These are phyloP conservation scores for Verticillium nonalfalfae DNA, from an alignment of 2,329 filamentous ascomycete species.

Conservation along the genomic window DNA sequence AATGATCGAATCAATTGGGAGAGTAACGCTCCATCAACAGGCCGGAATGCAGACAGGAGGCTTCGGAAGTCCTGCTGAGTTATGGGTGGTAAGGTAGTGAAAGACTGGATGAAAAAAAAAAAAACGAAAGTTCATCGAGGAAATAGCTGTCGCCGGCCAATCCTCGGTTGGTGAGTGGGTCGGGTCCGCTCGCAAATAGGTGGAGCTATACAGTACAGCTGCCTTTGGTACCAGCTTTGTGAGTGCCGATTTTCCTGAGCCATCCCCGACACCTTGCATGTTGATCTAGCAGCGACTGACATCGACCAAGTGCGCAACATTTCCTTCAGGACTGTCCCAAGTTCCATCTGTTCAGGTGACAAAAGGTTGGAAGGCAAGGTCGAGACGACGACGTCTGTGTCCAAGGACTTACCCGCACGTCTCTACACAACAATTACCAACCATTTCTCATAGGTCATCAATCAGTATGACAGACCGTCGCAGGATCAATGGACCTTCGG, in stretches of 20 bases:
- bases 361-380: too few species aligned
- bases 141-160: slow-evolving; percentile 1
- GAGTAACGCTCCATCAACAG: too few species aligned
- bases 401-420: too few species aligned
- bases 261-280: not conserved
- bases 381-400: too few species aligned
- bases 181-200: too few species aligned
- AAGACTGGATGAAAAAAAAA: slow-evolving; percentile 8
- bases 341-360: too few species aligned
- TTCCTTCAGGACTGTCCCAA: too few species aligned
- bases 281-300: not conserved
- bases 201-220: not conserved
- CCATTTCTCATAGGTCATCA: too few species aligned
- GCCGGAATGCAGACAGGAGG: too few species aligned
- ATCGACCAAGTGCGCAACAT: not conserved
- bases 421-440: not conserved
- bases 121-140: not conserved
- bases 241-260: not conserved
- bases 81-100: not conserved
- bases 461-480: slow-evolving; percentile 70
- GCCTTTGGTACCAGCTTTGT: not conserved
- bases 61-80: not conserved
- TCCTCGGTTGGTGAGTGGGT: slow-evolving; percentile 3
- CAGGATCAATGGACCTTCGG: slow-evolving; percentile 81
- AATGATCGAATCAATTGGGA: too few species aligned